Conservation (phyloP, 352 stramenopile genomes). For the Pythium vanterpoolii region DNA sequence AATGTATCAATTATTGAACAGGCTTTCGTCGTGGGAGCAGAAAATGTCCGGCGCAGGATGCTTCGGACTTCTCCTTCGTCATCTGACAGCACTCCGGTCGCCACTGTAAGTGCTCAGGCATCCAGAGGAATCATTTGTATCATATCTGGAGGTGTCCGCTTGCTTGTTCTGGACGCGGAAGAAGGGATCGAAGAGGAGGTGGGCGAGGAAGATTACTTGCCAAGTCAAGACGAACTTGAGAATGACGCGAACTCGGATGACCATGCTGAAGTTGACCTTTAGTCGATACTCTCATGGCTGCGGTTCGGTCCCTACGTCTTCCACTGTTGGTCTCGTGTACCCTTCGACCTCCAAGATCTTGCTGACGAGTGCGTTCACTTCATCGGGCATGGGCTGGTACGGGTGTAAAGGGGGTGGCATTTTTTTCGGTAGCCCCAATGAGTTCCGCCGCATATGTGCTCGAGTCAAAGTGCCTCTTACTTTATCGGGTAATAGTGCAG, state of each 20-base stretch:
- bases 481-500: neutral
- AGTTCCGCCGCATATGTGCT: conserved; percentile 1
- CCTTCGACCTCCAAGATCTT: conserved; percentile 48
- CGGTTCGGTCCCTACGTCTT: neutral
- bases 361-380: conserved; percentile 49
- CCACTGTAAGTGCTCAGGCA: conserved; percentile 37
- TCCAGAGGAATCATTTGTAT: conserved; percentile 57
- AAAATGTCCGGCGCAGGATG: neutral
- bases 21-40: neutral
- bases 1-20: neutral
- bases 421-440: conserved; percentile 4
- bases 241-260: conserved; percentile 21
- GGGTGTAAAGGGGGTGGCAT: conserved; percentile 21
- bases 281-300: neutral
- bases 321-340: conserved; percentile 20
- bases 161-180: conserved; percentile 61
- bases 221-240: neutral
- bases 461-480: conserved; percentile 3
- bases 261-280: conserved; percentile 30
- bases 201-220: conserved; percentile 13
- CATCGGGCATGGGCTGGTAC: conserved; percentile 33
- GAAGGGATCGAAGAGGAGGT: conserved; percentile 45
- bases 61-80: neutral
- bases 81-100: neutral
- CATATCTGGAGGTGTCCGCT: conserved; percentile 25